Conservation (phyloP, 257 asterid genomes). For the Capsicum baccatum region DNA sequence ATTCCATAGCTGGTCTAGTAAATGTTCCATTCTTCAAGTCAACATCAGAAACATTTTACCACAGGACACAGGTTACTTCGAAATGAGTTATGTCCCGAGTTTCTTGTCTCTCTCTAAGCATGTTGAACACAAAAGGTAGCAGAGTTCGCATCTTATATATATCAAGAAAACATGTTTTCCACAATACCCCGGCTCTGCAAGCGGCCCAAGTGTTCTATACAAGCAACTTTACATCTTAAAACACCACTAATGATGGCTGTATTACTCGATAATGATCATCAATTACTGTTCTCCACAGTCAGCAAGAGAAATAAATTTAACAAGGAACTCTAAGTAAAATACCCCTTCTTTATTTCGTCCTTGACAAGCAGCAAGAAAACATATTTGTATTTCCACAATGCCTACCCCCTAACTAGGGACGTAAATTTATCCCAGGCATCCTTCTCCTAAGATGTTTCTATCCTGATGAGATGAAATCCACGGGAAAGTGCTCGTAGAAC, state of each 20-base stretch:
- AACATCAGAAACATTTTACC: constrained; percentile 7
- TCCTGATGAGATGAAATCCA: constrained; percentile 24
- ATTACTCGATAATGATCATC: constrained; percentile 17
- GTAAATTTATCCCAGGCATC: neutral
- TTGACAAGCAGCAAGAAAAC: neutral
- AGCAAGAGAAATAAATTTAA: neutral
- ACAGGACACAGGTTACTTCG: neutral
- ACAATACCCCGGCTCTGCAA: constrained; percentile 1
- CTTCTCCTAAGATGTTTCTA: neutral
- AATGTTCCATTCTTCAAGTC: constrained; percentile 5
- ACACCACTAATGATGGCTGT: neutral
- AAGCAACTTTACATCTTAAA: constrained; percentile 13
- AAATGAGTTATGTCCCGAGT: neutral
- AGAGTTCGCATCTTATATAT: constrained; percentile 18
- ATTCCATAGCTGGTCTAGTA: neutral
- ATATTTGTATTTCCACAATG: neutral
- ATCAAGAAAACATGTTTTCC: neutral
- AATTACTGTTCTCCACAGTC: constrained; percentile 1
- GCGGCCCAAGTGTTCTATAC: neutral
- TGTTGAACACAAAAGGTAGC: constrained; percentile 16
- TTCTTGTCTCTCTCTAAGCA: constrained; percentile 22
- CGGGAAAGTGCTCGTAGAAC: constrained; percentile 5
- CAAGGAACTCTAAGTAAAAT: neutral
- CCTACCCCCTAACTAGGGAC: neutral
- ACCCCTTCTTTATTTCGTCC: neutral